Conservation (phyloP, 768 basidiomycete genomes). For the Suillus cothurnatus region DNA sequence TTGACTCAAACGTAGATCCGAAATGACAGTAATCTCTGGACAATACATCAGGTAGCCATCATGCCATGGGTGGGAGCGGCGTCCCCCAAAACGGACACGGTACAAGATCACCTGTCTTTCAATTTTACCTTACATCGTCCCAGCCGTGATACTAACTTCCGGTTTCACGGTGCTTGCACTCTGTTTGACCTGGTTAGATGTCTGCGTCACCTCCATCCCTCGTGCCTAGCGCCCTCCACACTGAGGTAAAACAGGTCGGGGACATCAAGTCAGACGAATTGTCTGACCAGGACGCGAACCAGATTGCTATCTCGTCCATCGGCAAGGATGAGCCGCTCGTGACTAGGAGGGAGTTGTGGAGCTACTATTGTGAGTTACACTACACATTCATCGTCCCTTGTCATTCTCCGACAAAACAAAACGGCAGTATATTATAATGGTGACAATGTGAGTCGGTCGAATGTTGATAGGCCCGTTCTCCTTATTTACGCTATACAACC, state of each 20-base stretch:
- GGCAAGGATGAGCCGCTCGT: constrained; percentile 65
- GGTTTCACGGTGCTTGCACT: neutral
- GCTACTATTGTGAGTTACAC: constrained; percentile 66
- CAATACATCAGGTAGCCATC: too few species aligned
- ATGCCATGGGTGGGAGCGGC: too few species aligned
- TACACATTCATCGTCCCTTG: neutral
- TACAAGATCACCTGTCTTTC: neutral
- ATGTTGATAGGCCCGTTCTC: neutral
- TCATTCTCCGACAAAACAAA: neutral
- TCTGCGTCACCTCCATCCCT: constrained; percentile 10
- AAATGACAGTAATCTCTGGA: neutral
- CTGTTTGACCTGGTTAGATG: constrained; percentile 15
- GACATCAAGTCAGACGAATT: constrained; percentile 13
- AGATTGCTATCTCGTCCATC: constrained; percentile 42
- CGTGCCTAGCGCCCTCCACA: neutral
- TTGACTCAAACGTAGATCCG: neutral
- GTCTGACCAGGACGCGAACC: constrained; percentile 11
- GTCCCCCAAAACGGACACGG: neutral
- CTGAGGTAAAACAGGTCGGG: constrained; percentile 11
- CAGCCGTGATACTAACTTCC: neutral
- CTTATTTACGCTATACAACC: constrained; percentile 1
- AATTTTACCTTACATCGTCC: neutral
- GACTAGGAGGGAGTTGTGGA: constrained; percentile 75
- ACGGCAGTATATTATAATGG: constrained; percentile 77
- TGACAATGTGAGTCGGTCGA: constrained; percentile 56